A percentile compares a stretch with the other conserved stretches of the same genome.
Evolutionary conservation across 331 rosid genomes (phyloP).

Genomic region (Quercus lobata): DNA sequence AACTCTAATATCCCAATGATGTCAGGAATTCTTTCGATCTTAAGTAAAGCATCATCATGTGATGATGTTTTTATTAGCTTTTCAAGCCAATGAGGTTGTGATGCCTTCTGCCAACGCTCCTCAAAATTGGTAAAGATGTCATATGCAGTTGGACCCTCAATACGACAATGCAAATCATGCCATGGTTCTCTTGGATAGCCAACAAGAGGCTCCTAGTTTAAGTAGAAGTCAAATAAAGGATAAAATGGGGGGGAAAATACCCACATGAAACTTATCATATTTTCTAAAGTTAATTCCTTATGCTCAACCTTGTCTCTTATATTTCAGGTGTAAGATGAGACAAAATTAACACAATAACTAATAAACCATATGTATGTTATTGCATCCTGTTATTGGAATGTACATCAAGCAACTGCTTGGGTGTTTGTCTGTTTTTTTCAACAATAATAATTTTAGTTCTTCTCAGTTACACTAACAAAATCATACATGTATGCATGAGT

Average conservation of each 20-base stretch:
- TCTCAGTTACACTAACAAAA: not conserved
- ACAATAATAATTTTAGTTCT: not conserved
- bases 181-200: slow-evolving; percentile 94
- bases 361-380: not conserved
- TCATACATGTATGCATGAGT: not conserved
- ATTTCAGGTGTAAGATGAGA: not conserved
- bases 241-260: not conserved
- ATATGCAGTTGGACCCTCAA: slow-evolving; percentile 91
- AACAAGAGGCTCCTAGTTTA: slow-evolving; percentile 50
- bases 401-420: not conserved
- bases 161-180: slow-evolving; percentile 89
- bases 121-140: slow-evolving; percentile 83
- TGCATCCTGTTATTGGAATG: not conserved
- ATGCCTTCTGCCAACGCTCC: slow-evolving; percentile 79
- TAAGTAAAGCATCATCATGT: slow-evolving; percentile 61
- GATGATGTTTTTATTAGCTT: slow-evolving; percentile 59
- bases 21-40: slow-evolving; percentile 62
- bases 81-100: slow-evolving; percentile 35
- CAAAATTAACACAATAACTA: not conserved
- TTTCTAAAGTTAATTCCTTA: not conserved
- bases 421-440: not conserved
- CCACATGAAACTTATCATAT: not conserved
- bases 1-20: slow-evolving; percentile 52
- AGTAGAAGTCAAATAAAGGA: not conserved
- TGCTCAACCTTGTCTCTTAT: not conserved